Base-by-base conservation (phyloP, 2,329 filamentous ascomycete species). In the Exophiala mesophila region DNA sequence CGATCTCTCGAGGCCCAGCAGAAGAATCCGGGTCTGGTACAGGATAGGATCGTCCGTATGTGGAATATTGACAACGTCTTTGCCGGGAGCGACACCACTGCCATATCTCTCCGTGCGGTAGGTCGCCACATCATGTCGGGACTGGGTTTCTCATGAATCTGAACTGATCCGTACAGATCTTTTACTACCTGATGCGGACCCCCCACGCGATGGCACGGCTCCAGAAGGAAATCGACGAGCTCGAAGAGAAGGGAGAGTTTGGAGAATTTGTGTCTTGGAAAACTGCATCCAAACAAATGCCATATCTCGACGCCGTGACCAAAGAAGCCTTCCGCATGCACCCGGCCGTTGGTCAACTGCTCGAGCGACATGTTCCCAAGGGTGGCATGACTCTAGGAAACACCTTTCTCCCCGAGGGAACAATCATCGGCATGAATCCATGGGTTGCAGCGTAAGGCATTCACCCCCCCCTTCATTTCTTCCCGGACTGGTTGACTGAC, bases 211-310 rank as follows among this genome's bases (percentile, higher is more conserved):
- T 40, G 23, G 19, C 28, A 12, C 42, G n/a, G 17, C 17, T 50
- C 12, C n/a, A 20, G 3, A 36, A 24, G 4, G 47, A 50, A 17
- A 31, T 50, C 18, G 39, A 46, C 23, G 31, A 34, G 5, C 16
- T 34, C 8, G 35, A 44, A 7, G 30, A 12, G 19, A 16, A 31
- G 7, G 24, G 44, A n/a, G 39, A 41, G 10, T 24, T 45, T 19
- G 32, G 34, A 19, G 23, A 35, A 21, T 19, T 41, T 19, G 19
- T 43, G 13, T 30, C 13, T 21, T 40, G 28, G 88, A 17, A 26
- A 26, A 26, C 23, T n/a, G 26, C 16, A 62, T 73, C 72, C 23
- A 83, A 86, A 59, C 75, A 75, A 44, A 70, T 90, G 3, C 76
- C 77, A 0, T 90, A 88, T 59, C 75, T 90, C 19, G 9, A 51